A percentile compares a stretch with the other conserved stretches of the same genome.
phyloP scores from a whole-genome alignment of 371 early-diverging fungal genomes.

The Mucor velutinosus region DNA sequence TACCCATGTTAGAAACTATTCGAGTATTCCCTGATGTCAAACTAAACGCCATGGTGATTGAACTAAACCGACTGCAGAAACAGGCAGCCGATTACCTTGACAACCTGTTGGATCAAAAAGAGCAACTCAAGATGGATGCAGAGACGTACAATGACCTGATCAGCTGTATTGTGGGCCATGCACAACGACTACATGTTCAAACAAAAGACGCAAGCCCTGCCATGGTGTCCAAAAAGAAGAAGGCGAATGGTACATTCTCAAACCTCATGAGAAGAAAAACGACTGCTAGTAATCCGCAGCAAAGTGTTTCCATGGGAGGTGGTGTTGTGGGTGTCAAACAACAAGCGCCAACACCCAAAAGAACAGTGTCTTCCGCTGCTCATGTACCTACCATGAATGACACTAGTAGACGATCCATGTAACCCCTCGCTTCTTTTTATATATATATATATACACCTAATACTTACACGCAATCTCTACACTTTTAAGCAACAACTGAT shows the following conservation, averaged over 20 bases:
- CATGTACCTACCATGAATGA: constrained; percentile 5
- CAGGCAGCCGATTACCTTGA: constrained; percentile 68
- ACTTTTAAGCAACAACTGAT: not conserved
- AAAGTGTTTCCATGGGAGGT: constrained; percentile 51
- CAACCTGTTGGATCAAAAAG: constrained; percentile 78
- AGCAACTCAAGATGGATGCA: constrained; percentile 85
- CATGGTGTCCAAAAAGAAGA: constrained; percentile 53
- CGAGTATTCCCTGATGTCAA: constrained; percentile 62
- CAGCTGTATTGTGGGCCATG: constrained; percentile 75
- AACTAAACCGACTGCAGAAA: constrained; percentile 54
- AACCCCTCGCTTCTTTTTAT: not conserved
- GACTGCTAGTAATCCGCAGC: constrained; percentile 8
- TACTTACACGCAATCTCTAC: not conserved
- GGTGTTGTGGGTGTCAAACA: constrained; percentile 52
- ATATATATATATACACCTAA: not conserved
- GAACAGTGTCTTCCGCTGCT: constrained; percentile 9
- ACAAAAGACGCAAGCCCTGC: constrained; percentile 54
- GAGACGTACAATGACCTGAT: constrained; percentile 89
- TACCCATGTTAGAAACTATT: constrained; percentile 48
- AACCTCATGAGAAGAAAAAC: constrained; percentile 36
- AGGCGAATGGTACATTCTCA: constrained; percentile 29
- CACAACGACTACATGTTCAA: constrained; percentile 58
- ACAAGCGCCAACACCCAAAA: constrained; percentile 22
- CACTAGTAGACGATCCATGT: constrained; percentile 25
- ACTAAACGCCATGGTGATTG: constrained; percentile 56